These are phyloP conservation scores for Lentinula boryana DNA, from an alignment of 768 basidiomycete species.

Conservation along the genomic window DNA sequence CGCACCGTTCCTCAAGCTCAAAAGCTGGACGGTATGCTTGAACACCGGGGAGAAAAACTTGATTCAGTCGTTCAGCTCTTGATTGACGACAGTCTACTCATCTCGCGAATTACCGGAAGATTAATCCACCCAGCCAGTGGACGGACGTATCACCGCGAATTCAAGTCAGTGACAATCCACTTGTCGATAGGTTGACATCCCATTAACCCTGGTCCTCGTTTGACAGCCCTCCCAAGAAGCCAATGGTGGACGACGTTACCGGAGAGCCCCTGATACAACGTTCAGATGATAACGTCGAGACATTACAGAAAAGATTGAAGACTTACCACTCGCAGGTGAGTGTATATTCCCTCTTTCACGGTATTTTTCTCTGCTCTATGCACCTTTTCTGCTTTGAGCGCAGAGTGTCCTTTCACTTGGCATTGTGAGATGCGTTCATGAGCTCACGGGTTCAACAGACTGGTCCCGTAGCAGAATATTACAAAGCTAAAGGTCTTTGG, in stretches of 20 bases:
- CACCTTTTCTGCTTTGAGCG: too few species aligned
- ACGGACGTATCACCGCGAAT: conserved; percentile 91
- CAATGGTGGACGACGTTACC: conserved; percentile 88
- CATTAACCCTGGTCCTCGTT: conserved; percentile 9
- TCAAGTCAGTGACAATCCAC: conserved; percentile 61
- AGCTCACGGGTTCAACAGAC: conserved; percentile 52
- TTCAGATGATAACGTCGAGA: conserved; percentile 97
- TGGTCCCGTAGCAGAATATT: conserved; percentile 93
- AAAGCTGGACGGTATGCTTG: conserved; percentile 92
- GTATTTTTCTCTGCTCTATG: background rate
- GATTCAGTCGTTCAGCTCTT: conserved; percentile 89
- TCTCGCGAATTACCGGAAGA: conserved; percentile 96
- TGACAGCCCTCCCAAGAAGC: conserved; percentile 90
- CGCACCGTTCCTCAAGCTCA: conserved; percentile 94
- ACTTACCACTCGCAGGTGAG: conserved; percentile 60
- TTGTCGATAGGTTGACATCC: background rate
- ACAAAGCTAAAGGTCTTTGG: conserved; percentile 90
- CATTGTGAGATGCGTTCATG: background rate
- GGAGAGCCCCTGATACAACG: conserved; percentile 97
- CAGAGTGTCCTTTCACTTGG: too few species aligned
- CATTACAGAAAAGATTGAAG: conserved; percentile 79
- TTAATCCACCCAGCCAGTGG: conserved; percentile 88
- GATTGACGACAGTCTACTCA: conserved; percentile 92
- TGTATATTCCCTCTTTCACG: background rate
- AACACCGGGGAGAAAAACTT: conserved; percentile 75